Evolutionary conservation across 2,329 filamentous ascomycete species (phyloP).

Genomic region (Colletotrichum plurivorum): DNA sequence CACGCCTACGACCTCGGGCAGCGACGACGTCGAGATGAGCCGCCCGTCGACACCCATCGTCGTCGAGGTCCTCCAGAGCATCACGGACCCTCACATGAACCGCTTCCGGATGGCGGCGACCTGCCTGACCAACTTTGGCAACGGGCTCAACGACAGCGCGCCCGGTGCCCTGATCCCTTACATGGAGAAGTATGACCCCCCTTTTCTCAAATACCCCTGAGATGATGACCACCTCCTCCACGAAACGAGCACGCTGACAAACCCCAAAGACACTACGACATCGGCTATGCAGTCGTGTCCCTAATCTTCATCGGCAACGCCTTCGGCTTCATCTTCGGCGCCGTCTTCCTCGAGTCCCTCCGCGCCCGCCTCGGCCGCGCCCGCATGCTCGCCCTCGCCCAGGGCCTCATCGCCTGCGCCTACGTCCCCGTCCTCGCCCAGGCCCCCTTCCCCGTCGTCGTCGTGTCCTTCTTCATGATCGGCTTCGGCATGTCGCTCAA

Average conservation of each 20-base stretch:
- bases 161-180: constrained; percentile 86
- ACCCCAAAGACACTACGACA: constrained; percentile 72
- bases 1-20: constrained; percentile 14
- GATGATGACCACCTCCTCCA: neutral
- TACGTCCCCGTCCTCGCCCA: constrained; percentile 76
- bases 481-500: constrained; percentile 71
- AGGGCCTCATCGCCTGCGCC: constrained; percentile 69
- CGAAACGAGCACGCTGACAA: neutral
- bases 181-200: constrained; percentile 71
- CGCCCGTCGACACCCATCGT: constrained; percentile 62
- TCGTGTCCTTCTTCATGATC: constrained; percentile 78
- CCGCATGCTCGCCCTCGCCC: constrained; percentile 72
- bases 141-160: constrained; percentile 81
- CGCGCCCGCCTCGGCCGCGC: constrained; percentile 75
- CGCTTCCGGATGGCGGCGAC: constrained; percentile 76
- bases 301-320: constrained; percentile 87
- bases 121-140: constrained; percentile 76
- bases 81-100: constrained; percentile 76
- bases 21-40: constrained; percentile 67
- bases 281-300: constrained; percentile 84
- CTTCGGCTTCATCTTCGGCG: constrained; percentile 81
- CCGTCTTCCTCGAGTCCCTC: constrained; percentile 76
- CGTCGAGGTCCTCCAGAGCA: constrained; percentile 67
- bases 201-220: neutral
- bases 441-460: constrained; percentile 79